Evolutionary conservation across 2,329 filamentous ascomycete genomes (phyloP).

Genomic region (Arthrobotrys sinensis): DNA sequence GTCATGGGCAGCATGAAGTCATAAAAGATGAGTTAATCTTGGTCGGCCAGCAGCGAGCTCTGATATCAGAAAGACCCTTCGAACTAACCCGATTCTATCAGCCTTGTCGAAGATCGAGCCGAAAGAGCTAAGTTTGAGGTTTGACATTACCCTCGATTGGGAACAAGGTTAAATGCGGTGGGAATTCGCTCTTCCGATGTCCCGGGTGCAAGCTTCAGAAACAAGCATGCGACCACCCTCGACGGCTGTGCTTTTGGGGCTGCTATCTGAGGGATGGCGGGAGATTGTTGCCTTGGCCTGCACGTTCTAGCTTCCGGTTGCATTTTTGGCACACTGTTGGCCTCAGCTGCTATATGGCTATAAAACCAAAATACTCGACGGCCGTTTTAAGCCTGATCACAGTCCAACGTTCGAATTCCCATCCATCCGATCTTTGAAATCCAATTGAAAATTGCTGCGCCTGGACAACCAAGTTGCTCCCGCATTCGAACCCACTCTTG

Average conservation of each 20-base stretch:
- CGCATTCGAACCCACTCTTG: background rate
- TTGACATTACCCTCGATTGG: slow-evolving; percentile 8
- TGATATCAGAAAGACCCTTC: background rate
- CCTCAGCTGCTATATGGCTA: background rate
- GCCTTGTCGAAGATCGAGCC: slow-evolving; percentile 4
- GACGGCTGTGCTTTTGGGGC: background rate
- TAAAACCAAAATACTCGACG: slow-evolving; percentile 5
- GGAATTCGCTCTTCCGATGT: slow-evolving; percentile 8
- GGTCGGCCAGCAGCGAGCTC: slow-evolving; percentile 2
- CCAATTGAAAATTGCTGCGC: background rate
- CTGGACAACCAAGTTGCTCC: background rate
- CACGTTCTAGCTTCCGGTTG: background rate
- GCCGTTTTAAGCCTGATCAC: background rate
- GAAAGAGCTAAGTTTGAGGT: slow-evolving; percentile 14
- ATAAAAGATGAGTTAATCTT: background rate
- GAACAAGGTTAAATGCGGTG: slow-evolving; percentile 21
- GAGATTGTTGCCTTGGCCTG: slow-evolving; percentile 27
- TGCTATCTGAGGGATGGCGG: slow-evolving; percentile 1
- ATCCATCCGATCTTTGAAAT: slow-evolving; percentile 4
- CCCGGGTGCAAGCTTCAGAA: slow-evolving; percentile 6
- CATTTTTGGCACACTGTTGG: slow-evolving; percentile 14
- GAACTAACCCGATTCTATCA: slow-evolving; percentile 10
- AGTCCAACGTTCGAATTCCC: background rate
- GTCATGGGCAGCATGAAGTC: slow-evolving; percentile 13
- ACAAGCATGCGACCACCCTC: slow-evolving; percentile 24